Conservation (phyloP, 805 yeast genomes). For the Candida jianshihensis region DNA sequence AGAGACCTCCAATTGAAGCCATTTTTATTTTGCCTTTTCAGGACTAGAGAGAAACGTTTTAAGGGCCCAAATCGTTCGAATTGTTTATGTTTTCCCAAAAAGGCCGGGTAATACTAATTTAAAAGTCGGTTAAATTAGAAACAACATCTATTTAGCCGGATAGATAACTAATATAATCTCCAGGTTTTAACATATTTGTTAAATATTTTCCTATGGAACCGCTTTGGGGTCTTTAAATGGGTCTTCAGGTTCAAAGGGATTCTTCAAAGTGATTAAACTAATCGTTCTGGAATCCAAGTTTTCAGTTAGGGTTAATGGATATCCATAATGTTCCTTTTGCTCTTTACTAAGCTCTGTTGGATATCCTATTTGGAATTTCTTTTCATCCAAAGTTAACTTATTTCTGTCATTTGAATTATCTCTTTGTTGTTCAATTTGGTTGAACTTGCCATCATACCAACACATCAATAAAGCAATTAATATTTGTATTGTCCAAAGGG, state of each 20-base stretch:
- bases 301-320: conserved; percentile 16
- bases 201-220: too few relatives aligned
- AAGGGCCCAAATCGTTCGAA: too few relatives aligned
- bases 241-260: neutral
- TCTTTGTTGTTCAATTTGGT: neutral
- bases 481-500: conserved; percentile 42
- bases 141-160: too few relatives aligned
- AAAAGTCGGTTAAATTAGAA: too few relatives aligned
- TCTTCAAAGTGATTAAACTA: neutral
- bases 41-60: too few relatives aligned
- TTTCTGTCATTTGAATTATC: neutral
- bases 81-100: too few relatives aligned
- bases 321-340: conserved; percentile 14
- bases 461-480: conserved; percentile 27
- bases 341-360: conserved; percentile 14
- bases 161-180: too few relatives aligned
- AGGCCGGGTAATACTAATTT: too few relatives aligned
- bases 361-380: conserved; percentile 8
- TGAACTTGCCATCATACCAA: neutral
- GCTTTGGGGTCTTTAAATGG: neutral
- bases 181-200: too few relatives aligned
- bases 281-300: too few relatives aligned
- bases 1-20: conserved; percentile 32
- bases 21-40: too few relatives aligned
- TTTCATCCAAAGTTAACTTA: neutral